A percentile compares a stretch with the other conserved stretches of the same genome.
Evolutionary conservation across 495 filamentous ascomycete species (phyloP).

Genomic region (Amorphotheca resinae): DNA sequence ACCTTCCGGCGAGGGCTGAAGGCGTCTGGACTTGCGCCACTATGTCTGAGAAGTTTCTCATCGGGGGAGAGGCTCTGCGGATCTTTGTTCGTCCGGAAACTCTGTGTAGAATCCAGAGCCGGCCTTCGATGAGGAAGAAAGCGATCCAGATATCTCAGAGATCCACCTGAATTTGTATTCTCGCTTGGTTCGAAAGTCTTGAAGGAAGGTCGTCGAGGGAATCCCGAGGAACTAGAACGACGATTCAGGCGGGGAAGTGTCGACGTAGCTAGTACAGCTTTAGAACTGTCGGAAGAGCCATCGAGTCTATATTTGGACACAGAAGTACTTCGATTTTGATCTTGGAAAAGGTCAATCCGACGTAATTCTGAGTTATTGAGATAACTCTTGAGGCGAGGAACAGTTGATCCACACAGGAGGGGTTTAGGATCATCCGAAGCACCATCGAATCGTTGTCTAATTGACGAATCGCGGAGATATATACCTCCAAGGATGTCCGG

Average conservation of each 20-base stretch:
- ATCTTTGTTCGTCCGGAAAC: constrained; percentile 52
- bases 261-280: not conserved
- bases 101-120: constrained; percentile 8
- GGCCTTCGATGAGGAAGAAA: constrained; percentile 32
- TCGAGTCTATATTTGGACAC: not conserved
- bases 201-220: constrained; percentile 10
- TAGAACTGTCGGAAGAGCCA: constrained; percentile 3
- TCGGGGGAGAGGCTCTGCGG: constrained; percentile 43
- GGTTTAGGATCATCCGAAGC: not conserved
- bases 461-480: not conserved
- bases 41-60: constrained; percentile 50
- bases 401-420: not conserved
- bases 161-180: constrained; percentile 5
- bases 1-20: constrained; percentile 42
- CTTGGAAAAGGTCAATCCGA: not conserved
- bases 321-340: not conserved
- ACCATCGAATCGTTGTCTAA: not conserved
- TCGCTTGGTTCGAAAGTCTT: constrained; percentile 17
- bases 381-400: not conserved
- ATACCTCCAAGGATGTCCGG: not conserved
- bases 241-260: constrained; percentile 11
- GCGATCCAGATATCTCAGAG: constrained; percentile 40
- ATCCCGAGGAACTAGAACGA: not conserved
- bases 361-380: not conserved
- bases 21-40: constrained; percentile 47